These are phyloP conservation scores for Phoenix dactylifera DNA, from an alignment of 176 grass and related monocot species.

Conservation along the genomic window DNA sequence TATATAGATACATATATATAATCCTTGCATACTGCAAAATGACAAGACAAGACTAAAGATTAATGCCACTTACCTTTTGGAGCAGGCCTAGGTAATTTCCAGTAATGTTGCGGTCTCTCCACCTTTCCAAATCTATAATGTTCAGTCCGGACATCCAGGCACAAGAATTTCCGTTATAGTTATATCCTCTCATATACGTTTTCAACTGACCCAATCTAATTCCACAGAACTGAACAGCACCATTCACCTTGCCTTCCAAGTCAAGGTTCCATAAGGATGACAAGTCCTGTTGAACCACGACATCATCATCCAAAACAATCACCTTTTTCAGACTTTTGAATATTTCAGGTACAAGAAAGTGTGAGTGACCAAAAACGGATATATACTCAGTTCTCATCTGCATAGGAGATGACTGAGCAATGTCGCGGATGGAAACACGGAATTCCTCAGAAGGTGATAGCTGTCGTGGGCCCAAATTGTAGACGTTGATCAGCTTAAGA, in stretches of 20 bases:
- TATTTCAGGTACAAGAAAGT: constrained; percentile 13
- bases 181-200: constrained; percentile 31
- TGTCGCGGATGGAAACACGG: constrained; percentile 6
- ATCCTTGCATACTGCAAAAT: too few relatives aligned
- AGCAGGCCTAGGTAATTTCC: too few relatives aligned
- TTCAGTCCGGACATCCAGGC: constrained; percentile 73
- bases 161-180: constrained; percentile 38
- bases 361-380: not conserved
- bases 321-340: constrained; percentile 26
- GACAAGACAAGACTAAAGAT: too few relatives aligned
- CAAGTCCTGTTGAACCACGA: constrained; percentile 72
- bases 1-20: too few relatives aligned
- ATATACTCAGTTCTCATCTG: constrained; percentile 10
- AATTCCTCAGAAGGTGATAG: constrained; percentile 10
- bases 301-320: constrained; percentile 71
- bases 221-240: constrained; percentile 52
- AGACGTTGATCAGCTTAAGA: constrained; percentile 7
- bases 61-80: too few relatives aligned
- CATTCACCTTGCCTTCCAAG: constrained; percentile 53
- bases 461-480: not conserved
- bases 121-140: constrained; percentile 64
- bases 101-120: constrained; percentile 36
- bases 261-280: constrained; percentile 62
- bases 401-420: not conserved
- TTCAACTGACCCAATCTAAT: constrained; percentile 47